These are phyloP conservation scores for Saccharomyces hybrid DNA, from an alignment of 1,139 yeast genomes.

Conservation along the genomic window DNA sequence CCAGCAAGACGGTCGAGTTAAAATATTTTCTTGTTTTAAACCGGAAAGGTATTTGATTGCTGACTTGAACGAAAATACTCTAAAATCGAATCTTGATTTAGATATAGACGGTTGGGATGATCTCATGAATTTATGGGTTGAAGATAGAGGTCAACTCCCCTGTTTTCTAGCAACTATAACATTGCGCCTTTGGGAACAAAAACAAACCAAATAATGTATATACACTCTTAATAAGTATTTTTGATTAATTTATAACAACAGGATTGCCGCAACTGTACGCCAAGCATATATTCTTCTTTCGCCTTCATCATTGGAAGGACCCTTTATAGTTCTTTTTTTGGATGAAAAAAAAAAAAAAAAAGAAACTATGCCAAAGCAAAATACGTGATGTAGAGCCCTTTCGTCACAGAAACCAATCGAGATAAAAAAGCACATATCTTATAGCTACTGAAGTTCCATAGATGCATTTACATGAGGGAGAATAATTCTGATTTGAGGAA, in stretches of 20 bases:
- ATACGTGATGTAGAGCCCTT: neutral
- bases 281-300: neutral
- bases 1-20: slow-evolving; percentile 57
- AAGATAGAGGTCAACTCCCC: slow-evolving; percentile 63
- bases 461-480: neutral
- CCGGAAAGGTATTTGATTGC: slow-evolving; percentile 33
- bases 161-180: slow-evolving; percentile 75
- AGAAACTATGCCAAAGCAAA: neutral
- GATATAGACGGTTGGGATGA: slow-evolving; percentile 41
- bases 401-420: neutral
- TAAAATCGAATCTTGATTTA: slow-evolving; percentile 29
- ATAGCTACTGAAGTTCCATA: neutral
- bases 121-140: slow-evolving; percentile 59
- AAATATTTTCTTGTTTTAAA: slow-evolving; percentile 51
- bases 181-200: slow-evolving; percentile 49
- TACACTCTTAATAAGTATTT: neutral
- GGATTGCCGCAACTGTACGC: neutral
- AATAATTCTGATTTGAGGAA: slow-evolving; percentile 1
- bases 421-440: neutral
- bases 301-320: neutral
- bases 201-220: neutral
- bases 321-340: neutral
- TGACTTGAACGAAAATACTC: slow-evolving; percentile 31
- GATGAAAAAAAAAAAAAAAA: neutral
- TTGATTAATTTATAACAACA: neutral